Percentiles rank a stretch among this genome's conserved stretches.
These are phyloP conservation scores for Hypoxylon sp. DNA, from an alignment of 2,329 filamentous ascomycete species.

Conservation along the genomic window DNA sequence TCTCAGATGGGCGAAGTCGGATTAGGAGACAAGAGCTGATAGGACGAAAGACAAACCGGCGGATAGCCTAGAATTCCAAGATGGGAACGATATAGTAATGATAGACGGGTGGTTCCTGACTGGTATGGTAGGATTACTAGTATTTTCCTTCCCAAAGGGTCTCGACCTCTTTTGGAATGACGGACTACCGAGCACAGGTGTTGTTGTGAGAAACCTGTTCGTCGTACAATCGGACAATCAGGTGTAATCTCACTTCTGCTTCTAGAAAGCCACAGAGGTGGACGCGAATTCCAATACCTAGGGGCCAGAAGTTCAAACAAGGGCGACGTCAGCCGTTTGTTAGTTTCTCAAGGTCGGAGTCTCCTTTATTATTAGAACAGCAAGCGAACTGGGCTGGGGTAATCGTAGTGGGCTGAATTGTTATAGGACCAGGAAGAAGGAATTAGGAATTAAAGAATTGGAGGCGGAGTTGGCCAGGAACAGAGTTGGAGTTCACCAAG, in stretches of 20 bases:
- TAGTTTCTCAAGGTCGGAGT: slow-evolving; percentile 23
- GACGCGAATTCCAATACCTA: slow-evolving; percentile 13
- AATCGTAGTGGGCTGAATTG: slow-evolving; percentile 21
- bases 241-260: slow-evolving; percentile 15
- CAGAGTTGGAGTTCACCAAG: slow-evolving; percentile 17
- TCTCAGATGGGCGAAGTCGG: slow-evolving; percentile 42
- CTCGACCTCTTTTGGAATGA: slow-evolving; percentile 30
- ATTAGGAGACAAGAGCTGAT: slow-evolving; percentile 36
- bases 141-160: slow-evolving; percentile 23
- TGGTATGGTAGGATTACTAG: slow-evolving; percentile 44
- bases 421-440: slow-evolving; percentile 19
- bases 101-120: slow-evolving; percentile 26
- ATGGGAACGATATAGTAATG: slow-evolving; percentile 40
- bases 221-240: slow-evolving; percentile 23
- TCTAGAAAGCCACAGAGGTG: slow-evolving; percentile 18
- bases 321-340: slow-evolving; percentile 19
- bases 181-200: slow-evolving; percentile 21
- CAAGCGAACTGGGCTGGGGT: slow-evolving; percentile 33
- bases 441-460: slow-evolving; percentile 37
- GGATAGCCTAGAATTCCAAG: slow-evolving; percentile 41
- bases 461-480: slow-evolving; percentile 24
- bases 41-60: slow-evolving; percentile 28
- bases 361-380: slow-evolving; percentile 44
- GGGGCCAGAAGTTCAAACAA: slow-evolving; percentile 18
- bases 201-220: slow-evolving; percentile 20